Base-by-base conservation (phyloP, 1,139 yeast species). In the Suzukiozyma palmioleophila region DNA sequence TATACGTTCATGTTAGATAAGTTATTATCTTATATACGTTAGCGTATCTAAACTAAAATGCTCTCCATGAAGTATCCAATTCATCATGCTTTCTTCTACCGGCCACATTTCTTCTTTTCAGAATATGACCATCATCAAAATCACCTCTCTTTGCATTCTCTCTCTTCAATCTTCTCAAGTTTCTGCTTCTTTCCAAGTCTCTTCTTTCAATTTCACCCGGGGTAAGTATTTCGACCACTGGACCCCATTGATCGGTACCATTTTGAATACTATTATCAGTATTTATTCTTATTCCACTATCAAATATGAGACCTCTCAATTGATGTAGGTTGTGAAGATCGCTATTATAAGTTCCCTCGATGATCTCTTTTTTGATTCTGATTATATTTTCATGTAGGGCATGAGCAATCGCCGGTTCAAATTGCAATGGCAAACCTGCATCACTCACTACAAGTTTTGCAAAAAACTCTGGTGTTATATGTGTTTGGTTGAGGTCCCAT, bases 151-250 rank as follows among this genome's bases (percentile, higher is more conserved):
- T 72, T 73, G 85, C 79, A 21, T 88, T 81, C 58, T 94, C 98
- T 60, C 98, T 79, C 68, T 94, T 90, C 54, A 89, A 72, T 57
- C 98, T 79, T 60, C 98, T 79, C 45, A 88, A 75, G 55, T 86
- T 88, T 60, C 98, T 77, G 49, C 90, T 97, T 54, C 95, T 81
- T 62, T 94, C 98, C 49, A 90, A 88, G 57, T 92, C 97, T 47
- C 97, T 77, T 63, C 86, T 84, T 56, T 90, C 97, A 43, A 92
- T 88, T 62, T 92, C 98, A 75, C 92, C 90, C 36, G 88, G 92
- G 1, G 95, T 81, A 44, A 92, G 71, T 8, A 79, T 77, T 60
- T 90, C 97, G 3, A 92, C 84, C 28, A 81, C 74, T 10, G 99
- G 98, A 39, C 85, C 84, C 95, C 97, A 92, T 28, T 79, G 84